These are phyloP conservation scores for Aureobasidium sp. DNA, from an alignment of 2,329 filamentous ascomycete genomes.

Conservation along the genomic window DNA sequence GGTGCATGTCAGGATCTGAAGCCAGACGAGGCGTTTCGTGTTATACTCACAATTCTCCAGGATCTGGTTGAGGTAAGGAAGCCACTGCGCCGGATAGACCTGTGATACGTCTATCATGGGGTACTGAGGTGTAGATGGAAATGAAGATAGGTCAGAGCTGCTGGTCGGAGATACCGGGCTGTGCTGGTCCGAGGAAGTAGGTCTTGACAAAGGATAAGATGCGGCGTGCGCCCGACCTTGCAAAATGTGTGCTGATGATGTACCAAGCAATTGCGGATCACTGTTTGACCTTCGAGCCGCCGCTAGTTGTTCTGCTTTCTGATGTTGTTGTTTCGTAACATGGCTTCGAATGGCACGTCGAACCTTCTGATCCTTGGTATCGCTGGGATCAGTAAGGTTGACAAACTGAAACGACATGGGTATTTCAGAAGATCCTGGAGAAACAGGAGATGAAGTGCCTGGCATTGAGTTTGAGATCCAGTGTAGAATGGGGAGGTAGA, in stretches of 20 bases:
- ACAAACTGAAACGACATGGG: constrained; percentile 9
- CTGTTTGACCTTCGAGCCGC: constrained; percentile 19
- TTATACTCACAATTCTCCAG: constrained; percentile 29
- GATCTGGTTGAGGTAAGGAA: constrained; percentile 25
- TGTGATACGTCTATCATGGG: constrained; percentile 19
- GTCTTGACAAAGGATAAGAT: constrained; percentile 11
- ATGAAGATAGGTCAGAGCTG: neutral
- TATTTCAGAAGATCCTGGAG: constrained; percentile 2
- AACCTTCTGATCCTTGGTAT: constrained; percentile 26
- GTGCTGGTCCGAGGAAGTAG: neutral
- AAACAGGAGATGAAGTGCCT: neutral
- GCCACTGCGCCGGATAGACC: constrained; percentile 33
- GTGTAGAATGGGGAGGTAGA: neutral
- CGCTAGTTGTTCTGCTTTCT: constrained; percentile 22
- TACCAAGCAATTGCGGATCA: neutral
- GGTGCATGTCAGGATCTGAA: neutral
- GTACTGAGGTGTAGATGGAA: constrained; percentile 17
- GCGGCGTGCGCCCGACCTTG: constrained; percentile 17
- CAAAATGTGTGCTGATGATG: neutral
- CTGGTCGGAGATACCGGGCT: neutral
- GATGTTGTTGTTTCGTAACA: constrained; percentile 28
- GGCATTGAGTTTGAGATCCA: neutral
- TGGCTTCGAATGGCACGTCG: constrained; percentile 31
- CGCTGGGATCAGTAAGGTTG: constrained; percentile 23
- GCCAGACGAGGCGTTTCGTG: no score